Base-by-base conservation (phyloP, 1,139 yeast genomes). In the Hemisphaericaspora xylanilytica region DNA sequence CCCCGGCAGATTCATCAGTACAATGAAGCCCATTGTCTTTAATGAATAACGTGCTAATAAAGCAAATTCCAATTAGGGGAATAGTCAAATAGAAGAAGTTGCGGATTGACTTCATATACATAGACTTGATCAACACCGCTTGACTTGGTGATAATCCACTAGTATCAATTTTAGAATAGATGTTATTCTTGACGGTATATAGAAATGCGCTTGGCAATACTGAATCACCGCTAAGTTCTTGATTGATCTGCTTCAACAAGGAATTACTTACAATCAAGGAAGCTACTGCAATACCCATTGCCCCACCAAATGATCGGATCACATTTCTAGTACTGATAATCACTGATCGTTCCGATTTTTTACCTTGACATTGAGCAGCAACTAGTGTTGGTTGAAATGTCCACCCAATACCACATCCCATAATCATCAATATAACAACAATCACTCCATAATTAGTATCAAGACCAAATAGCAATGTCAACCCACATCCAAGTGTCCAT, bases 331-430 rank as follows among this genome's bases (percentile, higher is more conserved):
- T 61, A 2, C 80, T 67, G 3, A 77, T 75, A 7, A 74, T 75
- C 5, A 76, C 76, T 0, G 81, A 78, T 36, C 82, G 55, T 45
- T 76, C 81, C 3, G 68, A 59, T 32, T 63, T 61, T 31, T 51
- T 55, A 3, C 78, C 67, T 37, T 73, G 73, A 1, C 80, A 75
- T 46, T 73, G 75, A 3, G 70, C 67, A 0, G 80, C 79, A 10
- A 76, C 66, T 58, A 76, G 60, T 0, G 78, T 71, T 6, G 81
- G 80, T 51, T 76, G 82, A 56, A 77, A 75, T 4, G 75, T 70
- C 42, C 63, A 63, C 2, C 80, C 81, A 12, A 68, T 63, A 0
- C 80, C 81, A 4, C 61, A 39, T 5, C 81, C 81, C 56, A 68
- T 65, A 3, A 71, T 31, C 16, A 72, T 43, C 43, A 72, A 49